Evolutionary conservation across 208 protist species (phyloP), one percentile per base, ranked within the genome.

Genomic region (Entamoeba moshkovskii): DNA sequence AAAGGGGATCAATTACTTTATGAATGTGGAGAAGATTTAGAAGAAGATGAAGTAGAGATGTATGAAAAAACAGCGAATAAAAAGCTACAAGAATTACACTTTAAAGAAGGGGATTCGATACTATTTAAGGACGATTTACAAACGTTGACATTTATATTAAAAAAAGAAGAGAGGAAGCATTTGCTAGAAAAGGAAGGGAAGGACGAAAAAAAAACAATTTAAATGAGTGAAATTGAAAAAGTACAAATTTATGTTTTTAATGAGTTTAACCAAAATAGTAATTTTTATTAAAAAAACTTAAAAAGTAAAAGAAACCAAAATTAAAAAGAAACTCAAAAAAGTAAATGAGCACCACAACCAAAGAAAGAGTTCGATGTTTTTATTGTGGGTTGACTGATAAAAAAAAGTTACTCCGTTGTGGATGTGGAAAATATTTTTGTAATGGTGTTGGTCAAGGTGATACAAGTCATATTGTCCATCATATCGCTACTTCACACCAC

Each of bases 401-500:
- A 38, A 85, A 33, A 6, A 52, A 73, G 42, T 22, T 94, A 13
- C n/a, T 92, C 46, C 45, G 48, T n/a, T 94, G 93, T 92, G 45
- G 46, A 1, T 94, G 93, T 92, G 33, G 22, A 0, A 94, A 92
- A 44, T 94, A 73, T 66, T 94, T 94, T 46, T 94, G 93, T 92
- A 94, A 94, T 59, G 29, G 42, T n/a, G 45, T 22, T 44, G 93
- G 93, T 33, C 1, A 46, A 4, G 38, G 18, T 45, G n/a, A 66
- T 16, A 95, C 52, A 1, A 96, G 97, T 66, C 98, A 98, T 95
- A 98, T 98, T 66, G 95, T 99, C 73, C 96, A 97, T 52, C 98
- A 99, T 94, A 95, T 98, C 3, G 97, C 98, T 8, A 95, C 97
- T 45, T 95, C 96, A 3, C 97, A 97, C 92, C 97, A 98, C 95